Conservation (phyloP, 2,329 filamentous ascomycete species). For the Xylaria digitata region DNA sequence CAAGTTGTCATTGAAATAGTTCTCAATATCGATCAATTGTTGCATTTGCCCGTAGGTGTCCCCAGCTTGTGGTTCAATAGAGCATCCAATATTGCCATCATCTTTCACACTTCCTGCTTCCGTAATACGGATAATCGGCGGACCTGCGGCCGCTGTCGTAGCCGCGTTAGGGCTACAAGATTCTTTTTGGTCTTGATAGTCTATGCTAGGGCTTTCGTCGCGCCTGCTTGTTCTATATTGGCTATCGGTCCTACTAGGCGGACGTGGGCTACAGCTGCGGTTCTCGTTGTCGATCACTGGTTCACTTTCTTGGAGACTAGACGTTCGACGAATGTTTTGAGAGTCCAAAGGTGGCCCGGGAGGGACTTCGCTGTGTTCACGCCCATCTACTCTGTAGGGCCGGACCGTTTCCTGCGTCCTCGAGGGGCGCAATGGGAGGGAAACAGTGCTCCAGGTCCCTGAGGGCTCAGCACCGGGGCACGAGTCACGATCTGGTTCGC, state of each 20-base stretch:
- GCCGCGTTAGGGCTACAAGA: not conserved
- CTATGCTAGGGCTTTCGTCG: constrained; percentile 1
- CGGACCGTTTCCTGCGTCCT: not conserved
- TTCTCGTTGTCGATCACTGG: not conserved
- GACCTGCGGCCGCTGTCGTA: not conserved
- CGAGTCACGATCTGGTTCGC: not conserved
- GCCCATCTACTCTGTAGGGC: not conserved
- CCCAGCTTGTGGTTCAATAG: constrained; percentile 2
- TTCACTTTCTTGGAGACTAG: constrained; percentile 2
- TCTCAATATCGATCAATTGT: constrained; percentile 1
- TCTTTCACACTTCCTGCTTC: not conserved
- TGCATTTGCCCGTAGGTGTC: not conserved
- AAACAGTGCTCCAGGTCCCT: constrained; percentile 17
- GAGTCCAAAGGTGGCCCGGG: not conserved
- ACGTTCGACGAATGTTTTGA: not conserved
- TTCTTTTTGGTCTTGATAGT: not conserved
- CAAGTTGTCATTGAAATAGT: not conserved
- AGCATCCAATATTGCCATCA: not conserved
- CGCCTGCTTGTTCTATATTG: not conserved
- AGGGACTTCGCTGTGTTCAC: not conserved
- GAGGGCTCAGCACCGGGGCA: constrained; percentile 10
- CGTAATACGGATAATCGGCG: not conserved
- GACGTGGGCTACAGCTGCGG: not conserved
- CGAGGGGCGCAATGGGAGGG: constrained; percentile 1
- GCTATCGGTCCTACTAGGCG: not conserved